A percentile compares a stretch with the other conserved stretches of the same genome.
Conservation (phyloP, 371 early-diverging fungal species). For the Lichtheimia corymbifera region DNA sequence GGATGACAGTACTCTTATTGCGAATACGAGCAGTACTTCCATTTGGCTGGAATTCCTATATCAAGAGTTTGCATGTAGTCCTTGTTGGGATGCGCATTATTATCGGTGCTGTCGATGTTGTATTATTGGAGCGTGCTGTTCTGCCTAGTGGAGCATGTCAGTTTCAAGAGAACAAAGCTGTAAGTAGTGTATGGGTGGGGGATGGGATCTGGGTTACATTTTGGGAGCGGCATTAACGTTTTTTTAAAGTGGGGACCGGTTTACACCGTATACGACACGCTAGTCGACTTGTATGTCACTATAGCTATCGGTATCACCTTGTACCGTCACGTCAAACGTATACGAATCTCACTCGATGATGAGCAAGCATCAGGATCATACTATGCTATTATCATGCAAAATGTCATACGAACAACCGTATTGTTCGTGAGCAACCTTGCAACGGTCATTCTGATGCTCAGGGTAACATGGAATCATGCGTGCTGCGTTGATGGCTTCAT, state of each 20-base stretch:
- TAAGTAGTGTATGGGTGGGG: constrained; percentile 19
- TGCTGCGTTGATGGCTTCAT: too few species aligned
- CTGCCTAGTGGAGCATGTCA: constrained; percentile 22
- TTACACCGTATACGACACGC: constrained; percentile 42
- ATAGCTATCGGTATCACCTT: constrained; percentile 30
- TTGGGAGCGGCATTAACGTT: not conserved
- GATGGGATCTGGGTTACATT: too few species aligned
- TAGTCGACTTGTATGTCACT: constrained; percentile 45
- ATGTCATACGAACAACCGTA: constrained; percentile 31
- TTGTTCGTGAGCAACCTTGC: constrained; percentile 35
- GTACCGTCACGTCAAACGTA: constrained; percentile 24
- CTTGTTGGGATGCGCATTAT: constrained; percentile 19
- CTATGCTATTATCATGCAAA: constrained; percentile 36
- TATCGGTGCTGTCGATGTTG: constrained; percentile 34
- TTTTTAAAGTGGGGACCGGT: constrained; percentile 40
- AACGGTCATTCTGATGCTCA: constrained; percentile 37
- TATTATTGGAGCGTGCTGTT: constrained; percentile 13
- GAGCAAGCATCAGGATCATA: constrained; percentile 23
- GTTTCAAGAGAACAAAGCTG: constrained; percentile 30
- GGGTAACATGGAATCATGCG: constrained; percentile 11
- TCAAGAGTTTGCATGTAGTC: constrained; percentile 9
- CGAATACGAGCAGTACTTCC: constrained; percentile 37
- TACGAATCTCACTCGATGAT: constrained; percentile 13
- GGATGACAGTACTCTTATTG: constrained; percentile 26
- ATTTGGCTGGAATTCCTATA: constrained; percentile 12